Evolutionary conservation across 2,329 filamentous ascomycete species (phyloP).

Genomic region (Plenodomus biglobosus): DNA sequence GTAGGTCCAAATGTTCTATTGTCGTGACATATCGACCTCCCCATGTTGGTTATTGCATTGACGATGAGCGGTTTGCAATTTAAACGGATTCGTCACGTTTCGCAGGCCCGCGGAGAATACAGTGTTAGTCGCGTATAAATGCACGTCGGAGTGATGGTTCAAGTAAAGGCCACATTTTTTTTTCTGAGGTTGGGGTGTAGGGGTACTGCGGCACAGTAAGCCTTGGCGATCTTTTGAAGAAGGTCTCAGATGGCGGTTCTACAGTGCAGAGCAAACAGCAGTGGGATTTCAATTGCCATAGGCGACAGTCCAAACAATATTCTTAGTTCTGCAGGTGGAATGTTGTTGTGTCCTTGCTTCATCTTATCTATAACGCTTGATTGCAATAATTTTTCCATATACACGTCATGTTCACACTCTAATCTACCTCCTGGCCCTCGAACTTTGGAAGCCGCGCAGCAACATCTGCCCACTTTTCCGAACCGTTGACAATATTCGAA

Average conservation of each 20-base stretch:
- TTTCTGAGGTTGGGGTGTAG: not conserved
- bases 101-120: no score
- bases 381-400: not conserved
- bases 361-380: not conserved
- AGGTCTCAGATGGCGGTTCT: not conserved
- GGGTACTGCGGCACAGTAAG: not conserved
- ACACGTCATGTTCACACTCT: conserved; percentile 1
- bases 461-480: conserved; percentile 70
- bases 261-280: not conserved
- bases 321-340: no score
- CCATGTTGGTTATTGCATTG: not conserved
- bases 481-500: conserved; percentile 62
- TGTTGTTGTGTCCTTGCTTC: not conserved
- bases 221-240: not conserved
- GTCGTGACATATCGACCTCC: not conserved
- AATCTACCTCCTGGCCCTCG: conserved; percentile 53
- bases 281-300: not conserved
- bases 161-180: not conserved
- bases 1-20: not conserved
- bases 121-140: not conserved
- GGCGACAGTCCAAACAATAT: no score
- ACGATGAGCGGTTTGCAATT: not conserved
- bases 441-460: conserved; percentile 79
- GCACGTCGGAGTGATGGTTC: not conserved
- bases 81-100: not conserved